Evolutionary conservation across 352 stramenopile genomes (phyloP), one percentile per base, ranked within the genome.

Genomic region (Pythium dissotocum): DNA sequence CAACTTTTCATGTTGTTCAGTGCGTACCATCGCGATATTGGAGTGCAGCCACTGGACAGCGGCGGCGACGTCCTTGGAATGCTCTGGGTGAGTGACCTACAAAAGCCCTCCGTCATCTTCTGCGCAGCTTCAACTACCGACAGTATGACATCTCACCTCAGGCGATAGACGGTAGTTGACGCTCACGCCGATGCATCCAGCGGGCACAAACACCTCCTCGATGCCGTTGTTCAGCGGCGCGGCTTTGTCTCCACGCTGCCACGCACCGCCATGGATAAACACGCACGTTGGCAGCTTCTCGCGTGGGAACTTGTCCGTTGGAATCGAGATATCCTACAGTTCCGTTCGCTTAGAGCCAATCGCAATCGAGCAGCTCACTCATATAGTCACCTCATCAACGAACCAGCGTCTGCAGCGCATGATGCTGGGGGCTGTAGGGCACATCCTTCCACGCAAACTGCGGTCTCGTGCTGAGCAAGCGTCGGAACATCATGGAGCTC

Each of bases 121-220:
- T 9, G 16, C 28, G n/a, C 13, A 35, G 5, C 61, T 60, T 26
- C 12, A 44, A 44, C 38, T 44, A 14, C 13, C 38, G 13, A 12
- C 10, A 44, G 1, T 18, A 18, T 44, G 8, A 18, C 35, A 14
- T 40, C 71, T 56, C 55, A 91, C 87, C 75, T 90, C 80, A 16
- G 88, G 86, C 10, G 88, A 94, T 32, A 96, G 65, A 1, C 86
- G 82, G 54, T 96, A 96, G 77, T 94, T 94, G 13, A 94, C 69
- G 5, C 79, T 89, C 2, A 93, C 85, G 14, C 86, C 84, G 2
- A 91, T 52, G 28, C 51, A 87, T 6, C 79, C 82, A 26, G 75
- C 74, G 30, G 73, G 65, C 35, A 83, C 86, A 24, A 94, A 86
- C 1, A 82, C 76, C 14, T 77, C 65, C 48, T 87, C 83, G 30